phyloP scores from a whole-genome alignment of 495 filamentous ascomycete genomes.

The Aspergillus indologenus region DNA sequence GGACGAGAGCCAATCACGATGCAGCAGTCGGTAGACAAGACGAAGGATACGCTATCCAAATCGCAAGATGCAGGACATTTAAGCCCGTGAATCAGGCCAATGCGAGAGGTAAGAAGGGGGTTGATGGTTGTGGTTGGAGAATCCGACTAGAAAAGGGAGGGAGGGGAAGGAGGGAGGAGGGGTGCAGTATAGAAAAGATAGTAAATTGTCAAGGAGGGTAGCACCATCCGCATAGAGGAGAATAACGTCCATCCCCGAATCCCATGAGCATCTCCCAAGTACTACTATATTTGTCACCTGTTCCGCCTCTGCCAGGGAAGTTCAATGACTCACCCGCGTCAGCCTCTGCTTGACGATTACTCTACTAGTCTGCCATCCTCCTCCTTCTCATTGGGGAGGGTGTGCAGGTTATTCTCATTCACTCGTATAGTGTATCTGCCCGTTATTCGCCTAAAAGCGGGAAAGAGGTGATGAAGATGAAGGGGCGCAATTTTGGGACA shows the following conservation, averaged over 20 bases:
- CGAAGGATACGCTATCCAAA: background rate
- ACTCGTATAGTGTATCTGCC: slow-evolving; percentile 12
- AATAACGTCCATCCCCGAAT: slow-evolving; percentile 22
- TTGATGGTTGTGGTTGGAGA: slow-evolving; percentile 1
- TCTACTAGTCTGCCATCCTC: slow-evolving; percentile 3
- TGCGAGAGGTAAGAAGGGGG: slow-evolving; percentile 14
- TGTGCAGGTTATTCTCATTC: slow-evolving; percentile 12
- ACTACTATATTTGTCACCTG: slow-evolving; percentile 42
- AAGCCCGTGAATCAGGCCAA: background rate
- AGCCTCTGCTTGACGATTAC: slow-evolving; percentile 11
- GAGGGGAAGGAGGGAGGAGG: slow-evolving; percentile 5
- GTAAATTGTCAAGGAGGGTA: slow-evolving; percentile 22
- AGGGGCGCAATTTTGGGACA: background rate
- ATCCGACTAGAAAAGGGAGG: slow-evolving; percentile 6
- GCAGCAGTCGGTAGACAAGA: slow-evolving; percentile 10
- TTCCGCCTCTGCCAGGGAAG: slow-evolving; percentile 20
- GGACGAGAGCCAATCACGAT: slow-evolving; percentile 14
- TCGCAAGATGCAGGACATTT: background rate
- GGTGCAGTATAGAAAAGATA: slow-evolving; percentile 15
- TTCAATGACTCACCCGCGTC: slow-evolving; percentile 38
- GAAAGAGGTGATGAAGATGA: background rate
- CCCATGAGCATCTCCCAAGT: slow-evolving; percentile 30
- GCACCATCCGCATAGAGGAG: slow-evolving; percentile 22
- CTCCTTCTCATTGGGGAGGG: background rate
- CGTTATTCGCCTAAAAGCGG: background rate